A percentile compares a stretch with the other conserved stretches of the same genome.
phyloP scores from a whole-genome alignment of 2,329 filamentous ascomycete genomes.

The Bretziella fagacearum region DNA sequence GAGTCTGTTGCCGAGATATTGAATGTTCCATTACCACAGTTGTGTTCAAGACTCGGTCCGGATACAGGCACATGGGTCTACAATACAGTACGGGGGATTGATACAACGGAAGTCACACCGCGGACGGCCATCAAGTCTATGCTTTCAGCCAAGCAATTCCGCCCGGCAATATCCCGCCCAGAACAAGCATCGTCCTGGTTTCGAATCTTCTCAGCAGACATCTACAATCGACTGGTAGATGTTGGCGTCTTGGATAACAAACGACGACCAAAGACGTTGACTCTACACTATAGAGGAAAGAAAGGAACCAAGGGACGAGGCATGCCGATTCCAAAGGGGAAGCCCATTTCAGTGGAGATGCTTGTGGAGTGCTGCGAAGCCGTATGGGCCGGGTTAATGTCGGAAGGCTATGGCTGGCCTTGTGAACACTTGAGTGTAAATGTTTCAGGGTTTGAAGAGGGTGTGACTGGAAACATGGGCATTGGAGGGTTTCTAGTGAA shows the following conservation, averaged over 20 bases:
- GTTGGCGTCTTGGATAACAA: conserved; percentile 81
- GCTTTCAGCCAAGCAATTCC: conserved; percentile 90
- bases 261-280: conserved; percentile 69
- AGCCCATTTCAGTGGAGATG: conserved; percentile 47
- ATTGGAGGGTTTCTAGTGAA: conserved; percentile 77
- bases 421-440: conserved; percentile 80
- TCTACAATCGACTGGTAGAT: conserved; percentile 75
- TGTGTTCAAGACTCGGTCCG: conserved; percentile 63
- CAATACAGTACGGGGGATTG: conserved; percentile 68
- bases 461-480: conserved; percentile 63
- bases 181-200: conserved; percentile 77
- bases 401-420: conserved; percentile 63
- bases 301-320: conserved; percentile 59
- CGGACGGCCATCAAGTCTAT: conserved; percentile 93
- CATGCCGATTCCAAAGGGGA: conserved; percentile 60
- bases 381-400: conserved; percentile 55
- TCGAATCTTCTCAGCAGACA: conserved; percentile 79
- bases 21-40: conserved; percentile 51
- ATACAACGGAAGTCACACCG: conserved; percentile 74
- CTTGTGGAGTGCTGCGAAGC: conserved; percentile 9
- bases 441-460: conserved; percentile 85
- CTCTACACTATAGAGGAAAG: conserved; percentile 63
- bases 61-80: conserved; percentile 79
- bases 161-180: conserved; percentile 59
- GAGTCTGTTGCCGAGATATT: conserved; percentile 64